phyloP scores from a whole-genome alignment of 257 asterid genomes.

The Rhazya stricta region DNA sequence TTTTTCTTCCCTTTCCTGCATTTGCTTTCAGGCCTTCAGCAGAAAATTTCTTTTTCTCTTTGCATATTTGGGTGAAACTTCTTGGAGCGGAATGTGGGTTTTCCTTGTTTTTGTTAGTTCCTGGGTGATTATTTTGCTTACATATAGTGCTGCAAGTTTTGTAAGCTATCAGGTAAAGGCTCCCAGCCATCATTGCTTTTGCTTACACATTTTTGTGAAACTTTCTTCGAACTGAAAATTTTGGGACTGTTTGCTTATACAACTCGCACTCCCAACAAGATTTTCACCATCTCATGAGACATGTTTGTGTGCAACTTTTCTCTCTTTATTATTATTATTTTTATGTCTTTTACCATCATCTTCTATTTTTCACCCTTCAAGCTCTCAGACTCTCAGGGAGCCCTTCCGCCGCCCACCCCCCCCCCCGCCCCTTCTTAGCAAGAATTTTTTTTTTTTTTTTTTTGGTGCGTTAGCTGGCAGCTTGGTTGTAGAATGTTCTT shows the following conservation, averaged over 20 bases:
- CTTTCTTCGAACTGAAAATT: slow-evolving; percentile 7
- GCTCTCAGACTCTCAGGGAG: background rate
- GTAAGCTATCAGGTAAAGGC: background rate
- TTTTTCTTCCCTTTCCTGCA: slow-evolving; percentile 16
- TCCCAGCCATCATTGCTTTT: background rate
- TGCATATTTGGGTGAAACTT: slow-evolving; percentile 33
- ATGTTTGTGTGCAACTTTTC: background rate
- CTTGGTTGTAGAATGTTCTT: background rate
- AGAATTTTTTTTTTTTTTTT: no score
- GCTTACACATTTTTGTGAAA: slow-evolving; percentile 30
- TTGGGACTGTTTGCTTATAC: slow-evolving; percentile 21
- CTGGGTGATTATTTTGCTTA: slow-evolving; percentile 6
- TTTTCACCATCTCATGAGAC: background rate
- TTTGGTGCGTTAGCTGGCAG: background rate
- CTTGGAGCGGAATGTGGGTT: background rate
- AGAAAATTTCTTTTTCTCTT: slow-evolving; percentile 7
- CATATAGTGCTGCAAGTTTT: slow-evolving; percentile 10
- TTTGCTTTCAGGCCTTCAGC: slow-evolving; percentile 5
- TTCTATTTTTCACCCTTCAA: background rate
- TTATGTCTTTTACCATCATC: no score
- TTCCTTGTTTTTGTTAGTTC: slow-evolving; percentile 7
- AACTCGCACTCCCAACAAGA: slow-evolving; percentile 11
- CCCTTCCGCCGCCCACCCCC: background rate
- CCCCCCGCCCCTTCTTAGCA: no score
- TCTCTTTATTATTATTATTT: background rate